phyloP scores from a whole-genome alignment of 129 eudicot species.

The Helianthus tuberosus region DNA sequence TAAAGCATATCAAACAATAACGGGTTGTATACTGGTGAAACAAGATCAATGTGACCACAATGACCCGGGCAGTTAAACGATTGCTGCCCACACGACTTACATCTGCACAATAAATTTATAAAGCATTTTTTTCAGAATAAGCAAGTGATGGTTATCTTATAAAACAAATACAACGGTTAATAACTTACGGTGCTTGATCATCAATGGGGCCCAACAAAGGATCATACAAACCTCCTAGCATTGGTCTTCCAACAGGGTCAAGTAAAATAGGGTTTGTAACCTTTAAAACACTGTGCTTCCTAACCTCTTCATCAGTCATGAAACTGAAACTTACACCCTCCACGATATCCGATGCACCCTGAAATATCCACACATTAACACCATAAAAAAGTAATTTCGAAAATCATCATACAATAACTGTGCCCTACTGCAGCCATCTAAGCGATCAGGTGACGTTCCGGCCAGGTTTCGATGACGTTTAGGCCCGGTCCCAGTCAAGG shows the following conservation, averaged over 20 bases:
- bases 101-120: constrained; percentile 43
- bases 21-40: constrained; percentile 69
- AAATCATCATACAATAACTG: not conserved
- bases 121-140: not conserved
- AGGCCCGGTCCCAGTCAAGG: too few relatives aligned
- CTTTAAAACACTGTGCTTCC: constrained; percentile 63
- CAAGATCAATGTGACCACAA: constrained; percentile 92
- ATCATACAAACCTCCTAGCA: constrained; percentile 84
- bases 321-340: constrained; percentile 68
- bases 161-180: not conserved
- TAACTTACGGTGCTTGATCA: constrained; percentile 53
- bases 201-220: constrained; percentile 76
- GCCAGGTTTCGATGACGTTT: too few relatives aligned
- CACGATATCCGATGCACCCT: constrained; percentile 66
- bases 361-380: constrained; percentile 10
- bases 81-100: constrained; percentile 79
- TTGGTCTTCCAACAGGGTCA: constrained; percentile 53
- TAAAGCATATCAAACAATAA: constrained; percentile 64
- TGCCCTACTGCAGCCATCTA: not conserved
- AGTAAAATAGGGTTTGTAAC: constrained; percentile 62
- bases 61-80: constrained; percentile 72
- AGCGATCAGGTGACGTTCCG: too few relatives aligned
- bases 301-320: constrained; percentile 78
- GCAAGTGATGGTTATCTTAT: not conserved
- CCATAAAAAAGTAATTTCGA: not conserved